Evolutionary conservation across 73 alveolate genomes (phyloP), one percentile per base, ranked within the genome.

Genomic region (Paraurostyla sp.): DNA sequence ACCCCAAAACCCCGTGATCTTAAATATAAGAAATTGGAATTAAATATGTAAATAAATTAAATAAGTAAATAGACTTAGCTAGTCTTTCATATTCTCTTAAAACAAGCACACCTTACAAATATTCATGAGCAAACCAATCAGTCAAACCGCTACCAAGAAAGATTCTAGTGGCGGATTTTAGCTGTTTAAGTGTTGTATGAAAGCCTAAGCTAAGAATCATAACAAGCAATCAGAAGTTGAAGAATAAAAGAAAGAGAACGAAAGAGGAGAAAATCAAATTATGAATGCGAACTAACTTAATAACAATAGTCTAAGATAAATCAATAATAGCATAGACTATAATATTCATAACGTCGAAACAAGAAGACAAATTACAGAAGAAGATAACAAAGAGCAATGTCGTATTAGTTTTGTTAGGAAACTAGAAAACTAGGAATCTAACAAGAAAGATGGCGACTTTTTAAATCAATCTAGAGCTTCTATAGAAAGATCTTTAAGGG

Each of bases 401-500:
- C 33, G 40, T 18, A 13, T 4, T 20, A 54, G 23, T 54, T 4
- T 54, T n/a, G 40, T 20, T 54, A 20, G 41, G 18, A 3, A 65
- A 13, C 1, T 38, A 1, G 32, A 38, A 33, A 38, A 32, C 58
- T 65, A 18, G 29, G 42, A 40, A 65, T 6, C 35, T 13, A 32
- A 22, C 7, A 32, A 38, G 58, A n/a, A 65, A 6, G 52, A 65
- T 1, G 41, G 41, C 7, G 32, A 35, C 56, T 65, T 22, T 4
- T 20, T 65, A 13, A 35, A 65, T 40, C 54, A 65, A 40, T 65
- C 82, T 2, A 25, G 82, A 16, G 82, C 82, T 18, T 65, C 82
- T 7, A 65, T 65, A 15, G 82, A 65, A 40, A 65, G 82, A 40
- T 65, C 82, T 6, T 58, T 65, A 18, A 33, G 58, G 25, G 82